Conservation (phyloP, 2,329 filamentous ascomycete species). For the Tolypocladium endophyticum region DNA sequence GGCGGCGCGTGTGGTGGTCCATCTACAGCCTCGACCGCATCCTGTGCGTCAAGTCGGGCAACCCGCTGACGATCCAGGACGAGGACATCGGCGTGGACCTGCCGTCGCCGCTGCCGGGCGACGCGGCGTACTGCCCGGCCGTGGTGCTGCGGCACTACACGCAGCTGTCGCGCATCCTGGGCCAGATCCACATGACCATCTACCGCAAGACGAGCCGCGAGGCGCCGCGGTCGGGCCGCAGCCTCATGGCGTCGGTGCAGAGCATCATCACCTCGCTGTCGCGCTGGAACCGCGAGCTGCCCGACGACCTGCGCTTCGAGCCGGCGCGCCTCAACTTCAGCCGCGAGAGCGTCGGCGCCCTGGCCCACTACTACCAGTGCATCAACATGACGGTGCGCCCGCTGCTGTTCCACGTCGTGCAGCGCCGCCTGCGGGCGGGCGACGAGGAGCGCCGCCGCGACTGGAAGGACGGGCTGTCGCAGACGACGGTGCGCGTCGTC, state of each 20-base stretch:
- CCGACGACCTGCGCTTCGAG: conserved; percentile 35
- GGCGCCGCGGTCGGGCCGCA: conserved; percentile 30
- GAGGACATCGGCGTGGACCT: conserved; percentile 34
- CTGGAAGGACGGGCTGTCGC: conserved; percentile 30
- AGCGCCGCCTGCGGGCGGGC: conserved; percentile 28
- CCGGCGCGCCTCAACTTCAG: conserved; percentile 32
- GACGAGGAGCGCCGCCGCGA: conserved; percentile 17
- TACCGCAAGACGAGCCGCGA: conserved; percentile 30
- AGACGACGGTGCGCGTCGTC: conserved; percentile 37
- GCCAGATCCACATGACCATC: conserved; percentile 33
- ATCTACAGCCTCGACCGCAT: conserved; percentile 45
- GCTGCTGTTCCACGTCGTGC: conserved; percentile 41
- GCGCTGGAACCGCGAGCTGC: conserved; percentile 37
- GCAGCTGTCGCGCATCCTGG: conserved; percentile 39
- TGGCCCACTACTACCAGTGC: conserved; percentile 46
- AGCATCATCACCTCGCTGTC: conserved; percentile 37
- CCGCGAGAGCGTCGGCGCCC: conserved; percentile 39
- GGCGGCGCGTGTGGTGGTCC: conserved; percentile 45
- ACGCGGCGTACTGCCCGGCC: conserved; percentile 31
- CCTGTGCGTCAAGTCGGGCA: conserved; percentile 41
- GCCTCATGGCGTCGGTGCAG: conserved; percentile 37
- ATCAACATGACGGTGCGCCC: conserved; percentile 47
- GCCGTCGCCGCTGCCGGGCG: conserved; percentile 21
- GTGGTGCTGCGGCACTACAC: conserved; percentile 41
- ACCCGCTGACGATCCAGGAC: conserved; percentile 43